Evolutionary conservation across 306 rosid species (phyloP).

Genomic region (Calophaca sinica): DNA sequence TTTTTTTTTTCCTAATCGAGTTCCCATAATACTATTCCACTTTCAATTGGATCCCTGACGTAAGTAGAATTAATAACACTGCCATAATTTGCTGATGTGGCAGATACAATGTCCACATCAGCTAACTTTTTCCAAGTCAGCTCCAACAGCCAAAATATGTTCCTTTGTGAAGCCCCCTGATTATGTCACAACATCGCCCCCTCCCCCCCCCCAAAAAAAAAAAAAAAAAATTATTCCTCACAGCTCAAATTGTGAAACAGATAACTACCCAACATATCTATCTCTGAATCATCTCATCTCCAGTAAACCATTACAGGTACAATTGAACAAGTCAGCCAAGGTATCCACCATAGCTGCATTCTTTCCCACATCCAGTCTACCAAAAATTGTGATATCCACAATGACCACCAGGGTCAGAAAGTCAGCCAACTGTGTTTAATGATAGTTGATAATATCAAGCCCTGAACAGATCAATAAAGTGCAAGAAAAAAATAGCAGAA

Average conservation of each 20-base stretch:
- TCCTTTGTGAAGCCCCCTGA: constrained; percentile 61
- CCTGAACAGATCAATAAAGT: constrained; percentile 2
- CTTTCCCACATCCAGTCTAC: constrained; percentile 66
- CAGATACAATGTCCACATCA: neutral
- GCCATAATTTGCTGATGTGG: constrained; percentile 15
- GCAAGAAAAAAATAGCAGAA: constrained; percentile 29
- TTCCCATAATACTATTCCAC: constrained; percentile 13
- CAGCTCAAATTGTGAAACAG: constrained; percentile 56
- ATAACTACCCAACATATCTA: constrained; percentile 36
- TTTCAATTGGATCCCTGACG: constrained; percentile 26
- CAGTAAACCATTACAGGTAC: constrained; percentile 38
- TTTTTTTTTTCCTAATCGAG: neutral
- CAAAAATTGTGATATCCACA: constrained; percentile 64
- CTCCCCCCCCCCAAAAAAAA: constrained; percentile 46
- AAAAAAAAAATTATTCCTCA: constrained; percentile 76
- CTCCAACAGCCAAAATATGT: constrained; percentile 59
- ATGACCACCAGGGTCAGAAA: constrained; percentile 52
- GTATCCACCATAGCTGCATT: constrained; percentile 62
- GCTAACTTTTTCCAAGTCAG: constrained; percentile 34
- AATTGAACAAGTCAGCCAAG: constrained; percentile 63
- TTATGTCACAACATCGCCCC: constrained; percentile 53
- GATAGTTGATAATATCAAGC: constrained; percentile 17
- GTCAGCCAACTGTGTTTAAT: neutral
- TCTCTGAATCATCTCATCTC: constrained; percentile 45
- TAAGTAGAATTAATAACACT: constrained; percentile 3